Evolutionary conservation across 441 rosid genomes (phyloP), one percentile per base, ranked within the genome.

Genomic region (Brassica balearica): DNA sequence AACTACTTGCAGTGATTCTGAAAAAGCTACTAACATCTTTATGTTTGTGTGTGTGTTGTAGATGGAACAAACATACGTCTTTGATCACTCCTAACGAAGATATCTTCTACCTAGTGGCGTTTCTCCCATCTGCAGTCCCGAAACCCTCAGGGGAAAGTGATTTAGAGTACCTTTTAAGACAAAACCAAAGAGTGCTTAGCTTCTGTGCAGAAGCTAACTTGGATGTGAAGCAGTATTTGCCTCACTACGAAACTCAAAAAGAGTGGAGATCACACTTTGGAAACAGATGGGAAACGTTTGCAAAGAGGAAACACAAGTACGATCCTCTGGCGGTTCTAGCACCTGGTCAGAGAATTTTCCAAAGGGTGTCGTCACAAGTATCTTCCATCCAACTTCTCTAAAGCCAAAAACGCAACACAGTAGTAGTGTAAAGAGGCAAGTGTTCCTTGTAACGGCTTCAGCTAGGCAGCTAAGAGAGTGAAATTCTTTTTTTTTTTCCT

Each of bases 191-290:
- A 82, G 86, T 95, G 10, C 76, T 91, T 12, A 82, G 81, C 69
- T 87, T 87, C 82, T 87, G 97, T 65, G 67, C 48, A 46, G 65
- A 69, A 48, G 81, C 76, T 65, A 75, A 81, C 62, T 87, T 84
- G 15, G 87, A 90, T 2, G 78, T 72, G 62, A 95, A 90, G 83
- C 97, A 88, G 76, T 95, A 95, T 80, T 83, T 95, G 82, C 91
- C 97, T 8, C 92, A 87, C n/a, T 86, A 90, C 69, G 82, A 68
- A 72, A 87, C 86, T 43, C 87, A 79, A 65, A 82, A 87, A 80
- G 96, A 91, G 83, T 95, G 98, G 97, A 77, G 79, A 83, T 65
- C 79, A 76, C 98, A 95, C 76, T 91, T 88, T 69, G 97, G 98
- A 14, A 77, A 81, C 46, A 79, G 63, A 67, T 91, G 97, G 98